Evolutionary conservation across 2,329 filamentous ascomycete species (phyloP), one percentile per base, ranked within the genome.

Genomic region (Fusarium chlamydosporum): DNA sequence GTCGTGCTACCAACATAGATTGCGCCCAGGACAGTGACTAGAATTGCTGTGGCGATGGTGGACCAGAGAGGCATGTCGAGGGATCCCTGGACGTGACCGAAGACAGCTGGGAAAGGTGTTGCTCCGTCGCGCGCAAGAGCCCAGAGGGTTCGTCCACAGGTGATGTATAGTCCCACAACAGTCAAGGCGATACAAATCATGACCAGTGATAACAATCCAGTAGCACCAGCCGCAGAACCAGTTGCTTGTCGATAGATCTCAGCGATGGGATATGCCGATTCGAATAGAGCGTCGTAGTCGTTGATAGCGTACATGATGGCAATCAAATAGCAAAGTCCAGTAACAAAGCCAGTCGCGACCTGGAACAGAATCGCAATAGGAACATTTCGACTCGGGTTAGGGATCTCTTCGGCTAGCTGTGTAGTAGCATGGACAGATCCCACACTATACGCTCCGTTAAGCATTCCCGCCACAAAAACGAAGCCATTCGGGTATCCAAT

Each of bases 361-460:
- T 87, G 83, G 4, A 86, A 79, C 3, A 80, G 79, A 16, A 88
- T 82, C 4, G 81, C 84, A 11, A 85, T 82, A 15, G 88, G 88
- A 2, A 88, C 80, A 63, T 88, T 88, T 26, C 79, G 77, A 48
- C 79, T 78, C 0, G 84, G 83, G 41, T 80, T 34, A 0, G 82
- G 88, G 40, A 91, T 89, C 75, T 91, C 89, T 75, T 92, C 89
- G 0, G 88, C 86, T 40, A 91, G 75, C 73, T 91, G 90, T 2
- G 86, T 86, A 2, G 88, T 86, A 47, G 88, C 86, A 73, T 92
- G 90, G 1, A 89, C 86, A 2, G 87, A 86, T 8, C 89, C 91
- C 12, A 92, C 86, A 43, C 87, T 86, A 74, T 88, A 92, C 4
- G 90, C 90, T 12, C 89, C 90, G 71, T 92, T 92, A n/a, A 81